Base-by-base conservation (phyloP, 139 green algal species). In the Haematococcus lacustris region DNA sequence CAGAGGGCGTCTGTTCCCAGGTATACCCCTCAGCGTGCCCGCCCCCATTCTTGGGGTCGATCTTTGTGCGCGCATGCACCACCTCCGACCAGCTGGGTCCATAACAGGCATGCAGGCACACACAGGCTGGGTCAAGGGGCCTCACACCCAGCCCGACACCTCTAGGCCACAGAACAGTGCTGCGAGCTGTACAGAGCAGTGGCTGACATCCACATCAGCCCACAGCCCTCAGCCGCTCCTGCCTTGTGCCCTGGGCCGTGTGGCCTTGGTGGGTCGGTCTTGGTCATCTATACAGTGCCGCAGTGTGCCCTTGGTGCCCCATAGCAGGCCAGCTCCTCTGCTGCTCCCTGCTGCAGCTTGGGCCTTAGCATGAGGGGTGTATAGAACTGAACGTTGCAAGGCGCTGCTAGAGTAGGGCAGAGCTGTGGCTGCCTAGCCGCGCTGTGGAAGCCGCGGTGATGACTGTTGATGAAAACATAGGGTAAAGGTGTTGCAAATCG, bases 1-100 rank as follows among this genome's bases (percentile, higher is more conserved):
- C 74, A 23, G 43, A 68, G 35, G 69, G 32, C 1, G 74, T 76
- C 68, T 80, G 74, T 35, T 67, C 67, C 74, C 74, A 80, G 26
- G 47, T 68, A 38, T 68, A 80, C 6, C 68, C 43, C 37, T 51
- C 41, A 33, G 61, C 74, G 30, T 71, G 32, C 3, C 74, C 74
- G n/a, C 74, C 74, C 3, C 74, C 74, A 34, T 80, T 70, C 47
- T 43, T 41, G 9, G 74, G 74, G 17, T 75, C 68, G 13, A 72
- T 71, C 68, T 64, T 62, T 4, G 74, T 72, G 3, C 69, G 35
- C 7, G 69, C 69, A 40, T 66, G 51, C 30, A 74, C 35, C 37
- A 40, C 51, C 9, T 34, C 3, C 4, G 69, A 38, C 51, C 69
- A 74, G 3, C 69, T 67, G 51, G 21, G 21, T 37, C 21, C 13